Base-by-base conservation (phyloP, 208 protist species). In the Pavlovales sp. region DNA sequence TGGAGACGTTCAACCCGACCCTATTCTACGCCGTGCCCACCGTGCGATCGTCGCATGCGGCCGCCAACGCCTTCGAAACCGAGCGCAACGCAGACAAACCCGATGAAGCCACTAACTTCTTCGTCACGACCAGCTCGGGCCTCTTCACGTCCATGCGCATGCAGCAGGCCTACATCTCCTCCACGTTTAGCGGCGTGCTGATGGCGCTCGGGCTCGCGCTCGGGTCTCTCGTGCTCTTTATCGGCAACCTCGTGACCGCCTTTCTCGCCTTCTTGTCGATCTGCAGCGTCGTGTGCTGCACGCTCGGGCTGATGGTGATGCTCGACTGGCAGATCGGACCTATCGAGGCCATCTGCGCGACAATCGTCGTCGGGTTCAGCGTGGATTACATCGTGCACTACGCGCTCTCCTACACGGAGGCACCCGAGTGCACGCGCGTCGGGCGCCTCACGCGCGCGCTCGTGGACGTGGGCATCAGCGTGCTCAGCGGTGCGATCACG, bases 361-460 rank as follows among this genome's bases (percentile, higher is more conserved):
- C 87, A 4, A 4, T 91, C n/a, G 86, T 86, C 37, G 22, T 90
- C 20, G 86, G 89, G 37, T 28, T 91, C 30, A 76, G 44, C 57
- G 89, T 91, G 32, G 89, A 90, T 76, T 90, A 90, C 78, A 30
- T 66, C 86, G 86, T 91, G 40, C 89, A 91, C 78, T 22, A 87
- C 44, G 87, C 86, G 34, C 82, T 90, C 87, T 85, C 89, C 0
- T 90, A 88, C 85, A 39, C 0, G 32, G 4, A 79, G 8, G 36
- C 77, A 8, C 26, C 36, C 4, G 1, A 30, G 11, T 8, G 11
- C 39, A 47, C 36, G 37, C 77, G 77, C 36, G 1, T 14, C 77
- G 30, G n/a, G 37, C 36, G 77, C 20, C 36, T 30, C 77, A 38
- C 20, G 39, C 26, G 0, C 36, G 77, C 77, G 14, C 36, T 46